Evolutionary conservation across 2,329 filamentous ascomycete species (phyloP), one percentile per base, ranked within the genome.

Genomic region (Fusarium compactum): DNA sequence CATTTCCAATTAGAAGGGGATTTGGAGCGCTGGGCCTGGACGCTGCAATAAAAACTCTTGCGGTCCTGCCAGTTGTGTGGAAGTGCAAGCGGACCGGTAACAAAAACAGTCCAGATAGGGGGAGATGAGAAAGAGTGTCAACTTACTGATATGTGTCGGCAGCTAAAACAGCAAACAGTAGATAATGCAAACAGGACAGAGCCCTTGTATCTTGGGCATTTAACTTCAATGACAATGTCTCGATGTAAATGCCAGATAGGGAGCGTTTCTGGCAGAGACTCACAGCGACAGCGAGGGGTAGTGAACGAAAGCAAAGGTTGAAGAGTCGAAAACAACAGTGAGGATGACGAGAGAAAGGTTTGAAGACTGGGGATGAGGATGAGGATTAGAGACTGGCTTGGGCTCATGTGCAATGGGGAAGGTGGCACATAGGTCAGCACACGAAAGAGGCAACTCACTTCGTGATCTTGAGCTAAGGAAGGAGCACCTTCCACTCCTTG

Each of bases 81-180:
- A 54, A 40, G n/a, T 55, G 41, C 52, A 48, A 24, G 52, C 18
- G 14, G 22, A 25, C 29, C 30, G 41, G 29, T 14, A 16, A 38
- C 40, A 46, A 63, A 55, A 46, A 30, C 18, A 34, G 22, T 32
- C 38, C 40, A 55, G 48, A 51, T 44, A 55, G 54, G 34, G 25
- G 20, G 22, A 38, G n/a, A 38, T 38, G 30, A 52, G 48, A 25
- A 52, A 60, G 60, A 43, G 9, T 24, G 43, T 65, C 7, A 47
- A 77, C 77, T 79, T 74, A 80, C 78, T 60, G 74, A 72, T 68
- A 75, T 69, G 58, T 70, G 70, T 65, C 71, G 70, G 64, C 55
- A 64, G 72, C 59, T 77, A 54, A 75, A 77, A 79, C 77, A 74
- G 76, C 76, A 76, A 77, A 79, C 62, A 71, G 74, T 82, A 83